Percentiles rank a stretch among this genome's conserved stretches.
Conservation (phyloP, 768 basidiomycete species). For the Scleroderma bovista region DNA sequence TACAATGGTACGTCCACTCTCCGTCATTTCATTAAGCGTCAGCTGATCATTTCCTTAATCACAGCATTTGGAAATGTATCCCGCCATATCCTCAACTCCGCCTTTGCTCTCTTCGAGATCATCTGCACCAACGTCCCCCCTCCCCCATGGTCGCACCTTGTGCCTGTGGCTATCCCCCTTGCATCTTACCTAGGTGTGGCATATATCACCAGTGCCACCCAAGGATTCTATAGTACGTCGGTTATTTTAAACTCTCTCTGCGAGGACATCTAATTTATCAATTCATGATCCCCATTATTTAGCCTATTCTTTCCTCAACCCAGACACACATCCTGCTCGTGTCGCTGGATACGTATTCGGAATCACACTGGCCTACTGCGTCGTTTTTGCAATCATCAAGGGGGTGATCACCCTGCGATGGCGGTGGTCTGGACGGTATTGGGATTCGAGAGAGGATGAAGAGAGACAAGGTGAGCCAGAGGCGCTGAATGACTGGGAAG, state of each 20-base stretch:
- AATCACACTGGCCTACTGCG: conserved; percentile 43
- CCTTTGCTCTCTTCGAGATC: conserved; percentile 54
- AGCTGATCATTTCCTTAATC: not conserved
- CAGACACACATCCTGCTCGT: conserved; percentile 33
- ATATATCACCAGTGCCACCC: conserved; percentile 57
- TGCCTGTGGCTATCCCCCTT: conserved; percentile 44
- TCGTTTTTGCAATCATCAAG: conserved; percentile 49
- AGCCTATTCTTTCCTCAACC: conserved; percentile 68
- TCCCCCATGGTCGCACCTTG: conserved; percentile 47
- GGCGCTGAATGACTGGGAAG: conserved; percentile 42
- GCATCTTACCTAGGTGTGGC: conserved; percentile 58
- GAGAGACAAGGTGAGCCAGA: conserved; percentile 13
- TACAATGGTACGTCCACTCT: conserved; percentile 33
- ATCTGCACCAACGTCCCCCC: conserved; percentile 47
- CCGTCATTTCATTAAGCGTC: not conserved
- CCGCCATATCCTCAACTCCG: conserved; percentile 54
- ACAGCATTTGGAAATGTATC: conserved; percentile 57
- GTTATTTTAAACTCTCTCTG: conserved; percentile 1
- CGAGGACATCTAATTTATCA: not conserved
- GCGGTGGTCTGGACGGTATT: conserved; percentile 20
- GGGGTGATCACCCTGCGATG: conserved; percentile 36
- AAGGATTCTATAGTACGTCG: conserved; percentile 59
- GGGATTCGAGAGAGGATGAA: not conserved
- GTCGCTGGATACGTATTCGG: conserved; percentile 62
- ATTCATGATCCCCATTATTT: not conserved